Evolutionary conservation across 2,329 filamentous ascomycete genomes (phyloP).

Genomic region (Penicillium sp.): DNA sequence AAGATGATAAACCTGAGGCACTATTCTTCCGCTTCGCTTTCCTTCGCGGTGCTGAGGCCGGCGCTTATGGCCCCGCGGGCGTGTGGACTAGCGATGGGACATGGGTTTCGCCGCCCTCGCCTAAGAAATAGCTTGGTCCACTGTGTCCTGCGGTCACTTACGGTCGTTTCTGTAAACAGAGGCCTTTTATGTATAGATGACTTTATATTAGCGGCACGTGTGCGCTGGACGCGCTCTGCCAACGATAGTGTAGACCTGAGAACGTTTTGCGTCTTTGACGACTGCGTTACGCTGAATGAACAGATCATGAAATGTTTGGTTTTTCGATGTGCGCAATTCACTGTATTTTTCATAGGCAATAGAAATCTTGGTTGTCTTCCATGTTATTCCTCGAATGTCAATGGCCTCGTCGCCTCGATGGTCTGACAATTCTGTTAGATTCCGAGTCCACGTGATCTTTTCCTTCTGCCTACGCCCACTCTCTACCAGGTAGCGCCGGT

Average conservation of each 20-base stretch:
- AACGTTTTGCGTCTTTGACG: conserved; percentile 6
- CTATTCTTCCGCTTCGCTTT: conserved; percentile 52
- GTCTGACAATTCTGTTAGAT: neutral
- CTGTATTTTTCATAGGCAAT: neutral
- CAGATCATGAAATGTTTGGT: conserved; percentile 4
- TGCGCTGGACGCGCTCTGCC: conserved; percentile 25
- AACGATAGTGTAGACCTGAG: conserved; percentile 4
- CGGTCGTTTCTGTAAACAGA: neutral
- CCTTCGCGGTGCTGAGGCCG: conserved; percentile 43
- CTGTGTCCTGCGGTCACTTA: neutral
- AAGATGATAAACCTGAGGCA: conserved; percentile 34
- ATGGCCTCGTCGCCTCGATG: neutral
- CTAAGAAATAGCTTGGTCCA: conserved; percentile 23
- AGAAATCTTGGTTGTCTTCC: neutral
- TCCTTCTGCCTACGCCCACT: neutral
- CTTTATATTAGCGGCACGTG: conserved; percentile 12
- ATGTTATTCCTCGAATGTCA: neutral
- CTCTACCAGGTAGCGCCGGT: neutral
- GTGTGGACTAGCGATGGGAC: conserved; percentile 42
- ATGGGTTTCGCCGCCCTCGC: conserved; percentile 35
- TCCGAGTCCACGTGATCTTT: conserved; percentile 4
- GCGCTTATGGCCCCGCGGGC: conserved; percentile 41
- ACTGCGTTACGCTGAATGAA: conserved; percentile 15
- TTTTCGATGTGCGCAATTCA: neutral
- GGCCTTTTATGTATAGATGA: conserved; percentile 14